Evolutionary conservation across 305 asterid species (phyloP), one percentile per base, ranked within the genome.

Genomic region (Fraxinus floribunda): DNA sequence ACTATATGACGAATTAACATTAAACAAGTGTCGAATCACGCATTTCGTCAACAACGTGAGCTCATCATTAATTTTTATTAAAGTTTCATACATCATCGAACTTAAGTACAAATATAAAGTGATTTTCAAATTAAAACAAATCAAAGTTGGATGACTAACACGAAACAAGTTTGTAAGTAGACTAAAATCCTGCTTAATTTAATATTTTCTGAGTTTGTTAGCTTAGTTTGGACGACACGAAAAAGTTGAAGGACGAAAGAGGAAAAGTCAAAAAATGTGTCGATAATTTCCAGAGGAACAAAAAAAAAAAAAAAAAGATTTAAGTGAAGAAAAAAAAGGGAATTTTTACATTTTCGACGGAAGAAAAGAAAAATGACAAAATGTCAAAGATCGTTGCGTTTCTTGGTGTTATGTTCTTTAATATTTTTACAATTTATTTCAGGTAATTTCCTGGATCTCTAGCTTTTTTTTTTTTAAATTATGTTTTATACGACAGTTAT

Each of bases 361-460:
- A 29, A 39, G 81, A 85, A 79, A 80, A 79, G 76, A 78, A 84
- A 77, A 34, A 92, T 92, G 97, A 89, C 89, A 79, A 92, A 83
- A 88, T 92, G 90, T 89, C 90, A 41, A 77, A 87, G 86, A 82
- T 89, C 87, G 82, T 83, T 83, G 86, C 87, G 88, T 38, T 80
- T 89, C n/a, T 84, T 90, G 79, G 87, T 89, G 62, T 87, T 94
- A 75, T 41, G 87, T 39, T 83, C 89, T 82, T 88, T 93, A 26
- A 80, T 90, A 80, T 85, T 75, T 84, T 86, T 86, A 49, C 89
- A 86, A 68, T 88, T 89, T 83, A 49, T 89, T 80, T 80, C 94
- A 92, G 98, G 98, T 93, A 83, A 44, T 38, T 70, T 80, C 26
- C 41, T 81, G 38, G 83, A 85, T 90, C 88, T 75, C 60, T 78